Conservation (phyloP, 148 eudicot species). For the Silene uniflora region DNA sequence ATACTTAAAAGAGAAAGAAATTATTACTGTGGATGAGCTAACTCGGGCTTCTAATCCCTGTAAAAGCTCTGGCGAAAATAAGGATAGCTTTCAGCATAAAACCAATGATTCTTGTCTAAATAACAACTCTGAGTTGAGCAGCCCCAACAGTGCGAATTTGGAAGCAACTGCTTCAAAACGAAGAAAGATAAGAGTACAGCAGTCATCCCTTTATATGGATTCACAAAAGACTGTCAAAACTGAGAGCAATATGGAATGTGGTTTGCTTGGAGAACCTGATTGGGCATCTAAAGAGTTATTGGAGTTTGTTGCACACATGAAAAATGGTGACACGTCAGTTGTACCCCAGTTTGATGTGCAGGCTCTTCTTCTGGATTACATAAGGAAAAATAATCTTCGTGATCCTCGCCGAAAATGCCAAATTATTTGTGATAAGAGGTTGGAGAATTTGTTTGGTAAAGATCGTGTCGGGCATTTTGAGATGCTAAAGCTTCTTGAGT, state of each 20-base stretch:
- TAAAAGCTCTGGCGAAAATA: conserved; percentile 35
- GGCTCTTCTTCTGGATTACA: conserved; percentile 73
- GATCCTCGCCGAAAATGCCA: conserved; percentile 81
- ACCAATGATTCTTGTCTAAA: conserved; percentile 6
- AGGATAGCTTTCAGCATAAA: conserved; percentile 17
- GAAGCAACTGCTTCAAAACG: conserved; percentile 45
- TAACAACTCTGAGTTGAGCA: conserved; percentile 16
- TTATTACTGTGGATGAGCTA: conserved; percentile 64
- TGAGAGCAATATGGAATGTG: conserved; percentile 25
- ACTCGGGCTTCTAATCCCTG: conserved; percentile 64
- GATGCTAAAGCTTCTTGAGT: conserved; percentile 88
- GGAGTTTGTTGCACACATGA: conserved; percentile 84
- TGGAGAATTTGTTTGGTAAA: conserved; percentile 64
- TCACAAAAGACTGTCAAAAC: conserved; percentile 25
- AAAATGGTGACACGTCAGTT: conserved; percentile 69
- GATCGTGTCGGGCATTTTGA: conserved; percentile 82
- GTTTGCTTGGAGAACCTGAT: conserved; percentile 30
- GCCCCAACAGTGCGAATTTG: conserved; percentile 14
- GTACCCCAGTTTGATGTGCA: conserved; percentile 84
- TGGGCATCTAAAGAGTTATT: conserved; percentile 86
- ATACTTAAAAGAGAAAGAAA: conserved; percentile 58
- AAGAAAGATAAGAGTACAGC: conserved; percentile 44
- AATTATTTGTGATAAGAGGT: conserved; percentile 79
- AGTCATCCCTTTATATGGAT: conserved; percentile 22
- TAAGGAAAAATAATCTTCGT: conserved; percentile 73